These are phyloP conservation scores for Dactylonectria estremocensis DNA, from an alignment of 2,329 filamentous ascomycete genomes.

Conservation along the genomic window DNA sequence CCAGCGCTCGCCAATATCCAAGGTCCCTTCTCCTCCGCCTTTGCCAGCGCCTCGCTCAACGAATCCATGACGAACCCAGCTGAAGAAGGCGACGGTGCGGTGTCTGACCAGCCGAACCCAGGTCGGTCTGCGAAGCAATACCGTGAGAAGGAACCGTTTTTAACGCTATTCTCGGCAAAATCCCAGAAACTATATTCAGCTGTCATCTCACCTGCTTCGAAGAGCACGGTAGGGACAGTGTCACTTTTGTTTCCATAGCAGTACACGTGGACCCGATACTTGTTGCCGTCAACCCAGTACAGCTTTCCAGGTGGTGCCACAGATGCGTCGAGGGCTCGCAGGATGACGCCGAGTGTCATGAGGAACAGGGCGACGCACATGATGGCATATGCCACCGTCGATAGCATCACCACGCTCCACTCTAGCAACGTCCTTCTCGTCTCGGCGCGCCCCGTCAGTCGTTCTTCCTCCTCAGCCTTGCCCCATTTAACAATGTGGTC, in stretches of 20 bases:
- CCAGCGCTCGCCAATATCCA: too few relatives aligned
- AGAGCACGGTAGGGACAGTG: constrained; percentile 82
- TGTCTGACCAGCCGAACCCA: too few relatives aligned
- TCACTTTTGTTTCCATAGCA: constrained; percentile 80
- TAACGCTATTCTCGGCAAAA: too few relatives aligned
- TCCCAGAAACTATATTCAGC: too few relatives aligned
- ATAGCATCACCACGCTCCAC: constrained; percentile 85
- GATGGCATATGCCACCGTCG: constrained; percentile 79
- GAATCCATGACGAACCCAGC: too few relatives aligned
- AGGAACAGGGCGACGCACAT: constrained; percentile 80
- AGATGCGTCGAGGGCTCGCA: constrained; percentile 85
- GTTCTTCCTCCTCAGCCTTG: constrained; percentile 92
- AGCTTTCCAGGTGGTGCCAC: constrained; percentile 81
- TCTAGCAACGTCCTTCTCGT: constrained; percentile 85
- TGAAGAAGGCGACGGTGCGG: too few relatives aligned
- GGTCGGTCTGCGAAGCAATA: too few relatives aligned
- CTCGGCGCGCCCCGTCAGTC: constrained; percentile 90
- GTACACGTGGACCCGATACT: constrained; percentile 89
- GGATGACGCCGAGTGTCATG: constrained; percentile 83
- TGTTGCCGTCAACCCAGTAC: constrained; percentile 85
- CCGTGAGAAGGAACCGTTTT: too few relatives aligned
- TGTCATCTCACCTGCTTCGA: constrained; percentile 94
- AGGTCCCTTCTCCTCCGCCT: too few relatives aligned
- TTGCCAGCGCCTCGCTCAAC: too few relatives aligned
- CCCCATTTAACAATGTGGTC: constrained; percentile 92